A percentile compares a stretch with the other conserved stretches of the same genome.
phyloP scores from a whole-genome alignment of 805 yeast species.

The Metschnikowia bowlesiae region DNA sequence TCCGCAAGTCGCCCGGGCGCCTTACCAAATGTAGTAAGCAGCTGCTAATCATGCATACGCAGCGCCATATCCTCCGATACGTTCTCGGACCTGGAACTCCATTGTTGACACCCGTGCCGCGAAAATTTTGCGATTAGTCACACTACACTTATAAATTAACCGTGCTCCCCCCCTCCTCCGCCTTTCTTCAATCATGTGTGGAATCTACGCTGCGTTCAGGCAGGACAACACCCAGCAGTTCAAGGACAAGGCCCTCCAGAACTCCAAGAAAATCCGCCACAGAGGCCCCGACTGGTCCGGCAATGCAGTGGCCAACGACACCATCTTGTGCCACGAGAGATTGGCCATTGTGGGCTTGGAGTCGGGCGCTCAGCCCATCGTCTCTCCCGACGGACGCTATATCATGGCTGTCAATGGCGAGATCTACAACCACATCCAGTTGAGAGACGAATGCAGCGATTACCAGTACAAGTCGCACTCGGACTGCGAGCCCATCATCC shows the following conservation, averaged over 20 bases:
- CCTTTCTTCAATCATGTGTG: constrained; percentile 65
- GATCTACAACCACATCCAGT: constrained; percentile 90
- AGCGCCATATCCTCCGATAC: no score
- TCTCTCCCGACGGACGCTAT: constrained; percentile 68
- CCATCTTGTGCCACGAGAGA: constrained; percentile 92
- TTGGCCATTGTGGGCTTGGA: constrained; percentile 96
- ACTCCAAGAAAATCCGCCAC: constrained; percentile 91
- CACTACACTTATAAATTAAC: not conserved
- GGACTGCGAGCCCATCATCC: constrained; percentile 98
- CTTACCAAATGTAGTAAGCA: no score
- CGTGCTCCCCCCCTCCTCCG: not conserved
- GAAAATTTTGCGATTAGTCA: constrained; percentile 3
- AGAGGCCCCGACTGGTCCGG: constrained; percentile 99
- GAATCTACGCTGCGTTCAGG: constrained; percentile 89
- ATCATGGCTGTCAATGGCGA: constrained; percentile 93
- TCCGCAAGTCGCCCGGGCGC: no score
- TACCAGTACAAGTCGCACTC: constrained; percentile 80
- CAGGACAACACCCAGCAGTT: constrained; percentile 75
- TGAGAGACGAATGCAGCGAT: constrained; percentile 70
- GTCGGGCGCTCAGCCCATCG: constrained; percentile 97
- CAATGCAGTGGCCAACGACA: constrained; percentile 76
- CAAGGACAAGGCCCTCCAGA: constrained; percentile 83
- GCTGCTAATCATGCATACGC: no score
- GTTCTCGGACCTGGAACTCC: not conserved
- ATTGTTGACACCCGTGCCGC: not conserved